Conservation (phyloP, 75 land plant species). For the Adiantum capillusveneris region DNA sequence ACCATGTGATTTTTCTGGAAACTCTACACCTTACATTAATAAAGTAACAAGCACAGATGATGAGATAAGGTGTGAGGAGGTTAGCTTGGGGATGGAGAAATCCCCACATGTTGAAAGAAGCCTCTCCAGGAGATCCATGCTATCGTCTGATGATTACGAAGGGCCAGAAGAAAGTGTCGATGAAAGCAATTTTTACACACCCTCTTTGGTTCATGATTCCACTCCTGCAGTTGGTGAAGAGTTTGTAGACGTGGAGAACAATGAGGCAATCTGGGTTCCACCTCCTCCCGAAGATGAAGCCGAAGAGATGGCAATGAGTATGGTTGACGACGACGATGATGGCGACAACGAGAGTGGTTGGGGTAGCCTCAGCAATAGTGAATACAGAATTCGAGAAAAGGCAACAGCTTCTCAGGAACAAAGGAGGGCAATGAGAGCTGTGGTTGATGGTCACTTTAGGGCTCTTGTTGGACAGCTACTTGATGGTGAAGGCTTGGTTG, state of each 20-base stretch:
- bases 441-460: conserved; percentile 74
- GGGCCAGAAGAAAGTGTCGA: conserved; percentile 5
- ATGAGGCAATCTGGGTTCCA: conserved; percentile 61
- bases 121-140: conserved; percentile 2
- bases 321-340: conserved; percentile 79
- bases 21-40: not conserved
- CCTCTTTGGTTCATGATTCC: not conserved
- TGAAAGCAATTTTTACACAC: conserved; percentile 7
- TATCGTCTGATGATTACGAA: conserved; percentile 5
- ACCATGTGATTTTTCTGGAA: conserved; percentile 24
- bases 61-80: not conserved
- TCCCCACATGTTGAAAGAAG: conserved; percentile 2
- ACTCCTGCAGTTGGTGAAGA: not conserved
- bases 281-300: conserved; percentile 67
- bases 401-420: conserved; percentile 30
- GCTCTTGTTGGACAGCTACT: conserved; percentile 77
- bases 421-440: conserved; percentile 48
- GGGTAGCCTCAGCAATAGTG: conserved; percentile 34
- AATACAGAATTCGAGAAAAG: conserved; percentile 33
- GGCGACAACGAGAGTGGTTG: conserved; percentile 38
- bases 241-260: conserved; percentile 62
- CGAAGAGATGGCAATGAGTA: conserved; percentile 45
- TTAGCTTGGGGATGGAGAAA: not conserved
- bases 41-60: not conserved
- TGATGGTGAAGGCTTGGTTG: conserved; percentile 38